Evolutionary conservation across 2,329 filamentous ascomycete genomes (phyloP).

Genomic region (Delphinella strobiligena): DNA sequence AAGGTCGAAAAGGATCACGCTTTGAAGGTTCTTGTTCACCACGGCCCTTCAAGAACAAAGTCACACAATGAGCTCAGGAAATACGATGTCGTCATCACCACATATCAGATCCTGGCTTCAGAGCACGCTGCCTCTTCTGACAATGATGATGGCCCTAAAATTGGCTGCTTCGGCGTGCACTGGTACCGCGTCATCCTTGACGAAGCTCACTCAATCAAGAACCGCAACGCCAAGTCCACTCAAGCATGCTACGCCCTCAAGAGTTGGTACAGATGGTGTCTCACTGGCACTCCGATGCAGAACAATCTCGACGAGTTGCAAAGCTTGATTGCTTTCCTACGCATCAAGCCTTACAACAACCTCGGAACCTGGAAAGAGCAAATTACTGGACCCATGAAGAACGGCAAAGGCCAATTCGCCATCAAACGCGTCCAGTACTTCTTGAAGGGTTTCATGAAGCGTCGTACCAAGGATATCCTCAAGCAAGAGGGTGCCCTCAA

Average conservation of each 20-base stretch:
- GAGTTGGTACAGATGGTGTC: conserved; percentile 85
- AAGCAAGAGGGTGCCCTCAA: conserved; percentile 75
- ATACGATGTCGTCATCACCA: conserved; percentile 94
- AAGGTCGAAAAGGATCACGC: conserved; percentile 60
- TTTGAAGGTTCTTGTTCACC: conserved; percentile 77
- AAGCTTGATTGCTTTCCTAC: conserved; percentile 81
- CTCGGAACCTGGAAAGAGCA: conserved; percentile 79
- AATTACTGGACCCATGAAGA: conserved; percentile 82
- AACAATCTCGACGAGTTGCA: conserved; percentile 97
- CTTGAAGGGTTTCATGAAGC: conserved; percentile 91
- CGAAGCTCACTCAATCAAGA: conserved; percentile 97
- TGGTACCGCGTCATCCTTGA: conserved; percentile 96
- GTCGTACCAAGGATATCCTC: conserved; percentile 94
- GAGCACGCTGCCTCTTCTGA: conserved; percentile 63
- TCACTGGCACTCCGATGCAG: conserved; percentile 94
- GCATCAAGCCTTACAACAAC: conserved; percentile 84
- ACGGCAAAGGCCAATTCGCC: conserved; percentile 76
- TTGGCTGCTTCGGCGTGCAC: conserved; percentile 78
- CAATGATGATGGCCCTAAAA: conserved; percentile 47
- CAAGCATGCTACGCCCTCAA: conserved; percentile 79
- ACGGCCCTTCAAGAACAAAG: conserved; percentile 78
- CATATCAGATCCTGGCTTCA: conserved; percentile 88
- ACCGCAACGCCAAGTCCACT: conserved; percentile 88
- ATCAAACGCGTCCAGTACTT: conserved; percentile 77
- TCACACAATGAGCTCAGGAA: conserved; percentile 60